A percentile compares a stretch with the other conserved stretches of the same genome.
phyloP scores from a whole-genome alignment of 805 yeast species.

The Nakazawaea laoshanensis region DNA sequence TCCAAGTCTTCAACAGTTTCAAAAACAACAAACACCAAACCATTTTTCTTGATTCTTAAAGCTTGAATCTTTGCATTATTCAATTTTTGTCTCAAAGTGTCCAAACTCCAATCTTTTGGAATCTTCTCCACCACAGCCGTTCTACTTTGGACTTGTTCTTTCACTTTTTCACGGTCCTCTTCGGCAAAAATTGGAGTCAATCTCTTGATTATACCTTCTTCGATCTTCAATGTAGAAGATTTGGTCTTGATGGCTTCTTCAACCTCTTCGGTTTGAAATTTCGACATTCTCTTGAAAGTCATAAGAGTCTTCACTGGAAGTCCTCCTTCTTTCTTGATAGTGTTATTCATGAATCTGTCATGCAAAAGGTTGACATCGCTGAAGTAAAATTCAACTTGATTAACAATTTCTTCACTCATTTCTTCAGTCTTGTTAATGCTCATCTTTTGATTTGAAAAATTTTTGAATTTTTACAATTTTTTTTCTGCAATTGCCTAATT shows the following conservation, averaged over 20 bases:
- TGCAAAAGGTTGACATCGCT: constrained; percentile 76
- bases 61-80: background rate
- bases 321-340: constrained; percentile 22
- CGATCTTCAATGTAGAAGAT: constrained; percentile 29
- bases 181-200: constrained; percentile 33
- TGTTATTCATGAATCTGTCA: constrained; percentile 54
- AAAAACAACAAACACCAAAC: constrained; percentile 7
- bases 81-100: constrained; percentile 4
- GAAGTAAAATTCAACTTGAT: constrained; percentile 84
- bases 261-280: constrained; percentile 35
- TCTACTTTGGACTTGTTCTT: constrained; percentile 17
- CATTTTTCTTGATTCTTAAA: constrained; percentile 9
- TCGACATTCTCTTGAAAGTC: constrained; percentile 29
- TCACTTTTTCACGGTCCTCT: constrained; percentile 30
- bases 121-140: constrained; percentile 8
- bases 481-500: background rate
- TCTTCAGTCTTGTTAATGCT: background rate
- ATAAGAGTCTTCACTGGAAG: constrained; percentile 19
- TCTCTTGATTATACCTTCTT: constrained; percentile 35
- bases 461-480: background rate
- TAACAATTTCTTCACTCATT: constrained; percentile 28
- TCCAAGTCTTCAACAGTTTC: constrained; percentile 4
- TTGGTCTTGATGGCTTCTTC: constrained; percentile 29
- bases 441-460: background rate
- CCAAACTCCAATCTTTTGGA: constrained; percentile 9